A percentile compares a stretch with the other conserved stretches of the same genome.
phyloP scores from a whole-genome alignment of 495 filamentous ascomycete genomes.

The Pyrenula massariospora region DNA sequence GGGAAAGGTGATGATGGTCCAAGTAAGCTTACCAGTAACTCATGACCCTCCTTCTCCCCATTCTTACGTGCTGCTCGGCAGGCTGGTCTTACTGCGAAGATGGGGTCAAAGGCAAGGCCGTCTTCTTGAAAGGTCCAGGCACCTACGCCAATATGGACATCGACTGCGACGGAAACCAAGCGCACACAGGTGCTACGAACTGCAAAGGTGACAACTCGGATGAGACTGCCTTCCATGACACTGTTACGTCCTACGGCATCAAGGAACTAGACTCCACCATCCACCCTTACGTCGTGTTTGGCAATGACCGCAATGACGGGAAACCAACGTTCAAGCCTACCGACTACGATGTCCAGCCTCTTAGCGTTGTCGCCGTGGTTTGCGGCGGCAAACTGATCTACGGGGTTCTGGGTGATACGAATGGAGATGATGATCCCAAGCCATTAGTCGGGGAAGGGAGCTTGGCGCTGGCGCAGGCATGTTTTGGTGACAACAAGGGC shows the following conservation, averaged over 20 bases:
- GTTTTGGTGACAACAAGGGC: slow-evolving; percentile 25
- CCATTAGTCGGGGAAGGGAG: slow-evolving; percentile 40
- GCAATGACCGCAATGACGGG: slow-evolving; percentile 30
- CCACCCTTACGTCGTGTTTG: slow-evolving; percentile 56
- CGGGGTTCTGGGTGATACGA: slow-evolving; percentile 57
- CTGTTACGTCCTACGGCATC: slow-evolving; percentile 31
- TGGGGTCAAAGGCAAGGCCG: background rate
- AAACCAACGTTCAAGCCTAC: slow-evolving; percentile 35
- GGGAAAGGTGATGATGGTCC: background rate
- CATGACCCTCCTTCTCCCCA: too few species aligned
- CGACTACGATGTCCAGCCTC: slow-evolving; percentile 37
- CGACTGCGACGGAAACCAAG: slow-evolving; percentile 46
- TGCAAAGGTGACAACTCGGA: slow-evolving; percentile 37
- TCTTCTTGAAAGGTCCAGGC: background rate
- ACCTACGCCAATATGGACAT: slow-evolving; percentile 40
- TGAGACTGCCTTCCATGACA: slow-evolving; percentile 40
- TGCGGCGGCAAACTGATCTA: slow-evolving; percentile 43
- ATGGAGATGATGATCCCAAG: slow-evolving; percentile 28
- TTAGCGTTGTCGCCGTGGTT: slow-evolving; percentile 54
- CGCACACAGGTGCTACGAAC: slow-evolving; percentile 31
- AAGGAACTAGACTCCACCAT: slow-evolving; percentile 47
- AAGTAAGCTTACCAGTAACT: background rate
- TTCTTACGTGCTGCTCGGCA: too few species aligned
- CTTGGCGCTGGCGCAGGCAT: slow-evolving; percentile 45
- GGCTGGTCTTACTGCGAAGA: background rate